Evolutionary conservation across 2,329 filamentous ascomycete genomes (phyloP).

Genomic region (Aspergillus sp.): DNA sequence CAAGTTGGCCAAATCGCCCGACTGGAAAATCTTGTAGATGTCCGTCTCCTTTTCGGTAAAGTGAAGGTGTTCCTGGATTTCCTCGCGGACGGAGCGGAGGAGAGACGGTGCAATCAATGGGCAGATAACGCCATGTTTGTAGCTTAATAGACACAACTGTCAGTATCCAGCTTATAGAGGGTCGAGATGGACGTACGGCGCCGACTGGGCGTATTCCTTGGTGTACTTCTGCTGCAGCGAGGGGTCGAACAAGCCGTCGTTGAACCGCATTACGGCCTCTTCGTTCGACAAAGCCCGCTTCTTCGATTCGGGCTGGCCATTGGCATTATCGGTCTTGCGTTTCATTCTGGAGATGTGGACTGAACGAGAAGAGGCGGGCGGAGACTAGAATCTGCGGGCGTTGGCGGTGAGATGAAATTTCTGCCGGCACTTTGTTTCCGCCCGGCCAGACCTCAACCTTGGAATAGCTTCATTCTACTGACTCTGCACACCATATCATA

Average conservation of each 20-base stretch:
- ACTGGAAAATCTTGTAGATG: constrained; percentile 99
- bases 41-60: constrained; percentile 99
- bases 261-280: constrained; percentile 33
- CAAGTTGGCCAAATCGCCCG: constrained; percentile 90
- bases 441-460: no score
- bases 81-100: constrained; percentile 73
- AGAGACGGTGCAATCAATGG: constrained; percentile 70
- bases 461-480: no score
- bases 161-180: not conserved
- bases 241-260: constrained; percentile 35
- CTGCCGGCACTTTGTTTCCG: not conserved
- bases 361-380: not conserved
- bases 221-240: constrained; percentile 35
- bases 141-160: constrained; percentile 36
- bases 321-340: constrained; percentile 32
- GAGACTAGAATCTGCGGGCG: not conserved
- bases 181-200: constrained; percentile 27
- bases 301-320: constrained; percentile 27
- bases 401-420: not conserved
- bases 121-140: constrained; percentile 87
- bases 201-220: constrained; percentile 32
- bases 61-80: constrained; percentile 81
- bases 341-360: constrained; percentile 27
- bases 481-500: no score
- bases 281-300: constrained; percentile 32